Conservation (phyloP, 257 asterid species). For the Solanum sejunctum region DNA sequence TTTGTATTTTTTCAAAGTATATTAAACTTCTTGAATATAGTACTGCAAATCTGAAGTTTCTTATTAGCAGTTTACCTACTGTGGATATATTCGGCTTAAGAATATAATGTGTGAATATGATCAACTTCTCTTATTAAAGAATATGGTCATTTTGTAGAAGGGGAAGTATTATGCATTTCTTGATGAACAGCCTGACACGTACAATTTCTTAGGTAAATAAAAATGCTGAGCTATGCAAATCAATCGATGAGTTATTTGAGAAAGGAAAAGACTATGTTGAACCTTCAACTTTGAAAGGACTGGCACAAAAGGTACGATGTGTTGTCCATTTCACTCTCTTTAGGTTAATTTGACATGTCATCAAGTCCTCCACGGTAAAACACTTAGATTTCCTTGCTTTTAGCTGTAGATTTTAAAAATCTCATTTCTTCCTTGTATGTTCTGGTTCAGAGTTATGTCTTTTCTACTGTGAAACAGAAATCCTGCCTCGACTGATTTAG, state of each 20-base stretch:
- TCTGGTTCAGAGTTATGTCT: neutral
- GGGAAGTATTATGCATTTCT: neutral
- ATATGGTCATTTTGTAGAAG: neutral
- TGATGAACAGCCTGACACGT: conserved; percentile 7
- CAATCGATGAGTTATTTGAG: conserved; percentile 76
- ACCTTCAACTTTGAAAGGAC: conserved; percentile 39
- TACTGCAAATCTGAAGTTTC: neutral
- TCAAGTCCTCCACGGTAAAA: neutral
- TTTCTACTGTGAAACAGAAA: neutral
- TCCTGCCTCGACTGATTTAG: neutral
- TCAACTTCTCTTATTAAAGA: neutral
- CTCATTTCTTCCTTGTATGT: neutral
- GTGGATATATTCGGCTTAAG: neutral
- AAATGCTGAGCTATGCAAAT: conserved; percentile 72
- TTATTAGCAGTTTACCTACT: neutral
- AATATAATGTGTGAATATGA: neutral
- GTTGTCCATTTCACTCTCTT: neutral
- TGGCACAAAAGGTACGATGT: conserved; percentile 59
- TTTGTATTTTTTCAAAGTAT: neutral
- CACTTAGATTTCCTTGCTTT: neutral
- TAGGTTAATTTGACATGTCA: neutral
- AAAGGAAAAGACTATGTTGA: conserved; percentile 49
- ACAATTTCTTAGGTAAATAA: conserved; percentile 51
- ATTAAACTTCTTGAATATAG: neutral
- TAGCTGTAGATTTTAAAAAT: neutral